Conservation (phyloP, 805 yeast genomes). For the Wickerhamiella occidentalis region DNA sequence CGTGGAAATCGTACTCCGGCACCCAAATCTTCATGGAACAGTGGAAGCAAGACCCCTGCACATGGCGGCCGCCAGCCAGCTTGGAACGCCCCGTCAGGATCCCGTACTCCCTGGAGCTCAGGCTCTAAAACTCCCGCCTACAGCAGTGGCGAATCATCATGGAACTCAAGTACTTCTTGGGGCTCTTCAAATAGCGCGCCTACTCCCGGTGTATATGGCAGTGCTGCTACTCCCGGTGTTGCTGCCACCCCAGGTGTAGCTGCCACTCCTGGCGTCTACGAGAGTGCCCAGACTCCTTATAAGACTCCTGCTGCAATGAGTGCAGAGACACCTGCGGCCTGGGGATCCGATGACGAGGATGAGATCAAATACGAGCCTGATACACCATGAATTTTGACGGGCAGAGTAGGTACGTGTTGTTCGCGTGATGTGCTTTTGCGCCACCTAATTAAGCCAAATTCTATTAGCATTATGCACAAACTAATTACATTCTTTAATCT, state of each 20-base stretch:
- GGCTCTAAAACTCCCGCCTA: slow-evolving; percentile 34
- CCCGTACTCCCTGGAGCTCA: slow-evolving; percentile 28
- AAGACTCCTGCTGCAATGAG: slow-evolving; percentile 22
- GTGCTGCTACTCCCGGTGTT: slow-evolving; percentile 29
- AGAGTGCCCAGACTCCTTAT: slow-evolving; percentile 31
- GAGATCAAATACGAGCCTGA: slow-evolving; percentile 29
- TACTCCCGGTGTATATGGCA: slow-evolving; percentile 30
- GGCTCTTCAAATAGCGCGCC: slow-evolving; percentile 29
- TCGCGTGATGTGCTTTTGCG: no score
- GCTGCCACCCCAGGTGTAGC: slow-evolving; percentile 29
- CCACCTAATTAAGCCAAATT: background rate
- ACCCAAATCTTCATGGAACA: slow-evolving; percentile 19
- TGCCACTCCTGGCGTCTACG: slow-evolving; percentile 29
- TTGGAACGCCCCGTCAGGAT: slow-evolving; percentile 25
- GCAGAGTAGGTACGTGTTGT: background rate
- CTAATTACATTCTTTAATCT: background rate
- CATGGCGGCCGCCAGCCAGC: slow-evolving; percentile 22
- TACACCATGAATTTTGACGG: slow-evolving; percentile 21
- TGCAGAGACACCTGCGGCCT: slow-evolving; percentile 27
- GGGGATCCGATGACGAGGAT: slow-evolving; percentile 27
- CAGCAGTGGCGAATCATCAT: slow-evolving; percentile 26
- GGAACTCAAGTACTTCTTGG: slow-evolving; percentile 42
- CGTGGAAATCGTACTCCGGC: slow-evolving; percentile 15
- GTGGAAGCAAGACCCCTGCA: slow-evolving; percentile 31
- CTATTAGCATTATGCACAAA: background rate